Evolutionary conservation across 495 filamentous ascomycete species (phyloP), one percentile per base, ranked within the genome.

Genomic region (Mytilinidion resinicola): DNA sequence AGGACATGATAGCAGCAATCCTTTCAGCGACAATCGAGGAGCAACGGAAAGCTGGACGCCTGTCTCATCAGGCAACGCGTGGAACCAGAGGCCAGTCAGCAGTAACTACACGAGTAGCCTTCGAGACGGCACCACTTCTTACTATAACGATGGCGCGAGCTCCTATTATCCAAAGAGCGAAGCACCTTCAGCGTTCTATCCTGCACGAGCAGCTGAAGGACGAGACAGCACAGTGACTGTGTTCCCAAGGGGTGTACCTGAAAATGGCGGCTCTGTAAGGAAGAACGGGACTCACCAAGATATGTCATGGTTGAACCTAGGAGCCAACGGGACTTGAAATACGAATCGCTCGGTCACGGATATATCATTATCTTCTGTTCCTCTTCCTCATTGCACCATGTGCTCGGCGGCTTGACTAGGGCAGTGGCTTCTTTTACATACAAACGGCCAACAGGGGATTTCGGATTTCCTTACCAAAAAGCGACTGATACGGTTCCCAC

Each of bases 71-170:
- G 50, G 50, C 17, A 36, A 35, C 34, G 34, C 47, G 21, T 48
- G 41, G 41, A 39, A 67, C 53, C 71, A 64, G 73, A 79, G 80
- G 4, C 75, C 79, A 8, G 52, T 75, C 0, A 87, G 83, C 70
- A 88, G 82, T 64, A 75, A 76, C 33, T 90, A 88, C 70, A 85
- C 77, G 33, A 69, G 71, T 37, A 82, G 78, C 59, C 70, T 75
- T 6, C 37, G 37, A 9, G 61, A 64, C 50, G 56, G 61, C 3
- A 48, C 57, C 37, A 65, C 58, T 58, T 69, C 67, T 53, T 70
- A 61, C 62, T 70, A 58, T 53, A 58, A 14, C 49, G 70, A 69
- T 51, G 34, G 35, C 52, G 48, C 67, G 48, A 65, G 46, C 42
- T 57, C 68, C 48, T 44, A 53, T 58, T 61, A 50, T 44, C 53